phyloP scores from a whole-genome alignment of 2,329 filamentous ascomycete genomes.

The Curvularia verruculosa region DNA sequence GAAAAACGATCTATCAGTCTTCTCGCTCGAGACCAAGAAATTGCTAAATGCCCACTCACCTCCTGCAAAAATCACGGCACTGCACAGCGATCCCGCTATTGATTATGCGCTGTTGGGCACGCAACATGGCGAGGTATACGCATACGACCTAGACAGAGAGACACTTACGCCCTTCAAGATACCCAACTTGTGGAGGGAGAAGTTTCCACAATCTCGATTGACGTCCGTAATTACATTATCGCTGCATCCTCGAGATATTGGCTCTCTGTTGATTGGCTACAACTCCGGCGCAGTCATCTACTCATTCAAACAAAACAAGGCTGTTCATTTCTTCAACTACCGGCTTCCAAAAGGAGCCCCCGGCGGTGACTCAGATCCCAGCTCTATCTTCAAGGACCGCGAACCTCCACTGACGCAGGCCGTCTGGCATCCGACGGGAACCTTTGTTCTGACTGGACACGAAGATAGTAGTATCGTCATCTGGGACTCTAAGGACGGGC shows the following conservation, averaged over 20 bases:
- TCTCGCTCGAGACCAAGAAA: constrained; percentile 74
- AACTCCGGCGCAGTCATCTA: constrained; percentile 85
- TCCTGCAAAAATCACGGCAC: constrained; percentile 73
- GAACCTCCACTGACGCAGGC: constrained; percentile 80
- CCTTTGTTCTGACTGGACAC: constrained; percentile 83
- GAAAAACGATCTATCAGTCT: constrained; percentile 84
- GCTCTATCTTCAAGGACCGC: constrained; percentile 66
- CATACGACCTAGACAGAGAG: constrained; percentile 91
- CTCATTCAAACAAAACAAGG: constrained; percentile 89
- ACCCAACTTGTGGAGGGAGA: constrained; percentile 83
- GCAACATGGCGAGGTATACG: constrained; percentile 81
- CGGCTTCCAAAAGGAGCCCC: constrained; percentile 79
- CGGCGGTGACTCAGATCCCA: constrained; percentile 73
- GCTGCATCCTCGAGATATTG: constrained; percentile 90
- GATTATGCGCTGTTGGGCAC: constrained; percentile 91
- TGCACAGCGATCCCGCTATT: constrained; percentile 85
- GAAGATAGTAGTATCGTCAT: constrained; percentile 92
- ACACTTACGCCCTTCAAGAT: constrained; percentile 77
- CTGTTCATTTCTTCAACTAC: constrained; percentile 82
- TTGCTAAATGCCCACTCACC: constrained; percentile 73
- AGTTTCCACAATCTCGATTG: constrained; percentile 69
- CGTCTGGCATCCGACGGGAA: constrained; percentile 93
- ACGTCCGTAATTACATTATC: constrained; percentile 76
- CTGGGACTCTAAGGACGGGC: constrained; percentile 91
- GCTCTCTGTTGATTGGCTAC: constrained; percentile 90